Evolutionary conservation across 106 monocot genomes (phyloP).

Genomic region (Allium sativum): DNA sequence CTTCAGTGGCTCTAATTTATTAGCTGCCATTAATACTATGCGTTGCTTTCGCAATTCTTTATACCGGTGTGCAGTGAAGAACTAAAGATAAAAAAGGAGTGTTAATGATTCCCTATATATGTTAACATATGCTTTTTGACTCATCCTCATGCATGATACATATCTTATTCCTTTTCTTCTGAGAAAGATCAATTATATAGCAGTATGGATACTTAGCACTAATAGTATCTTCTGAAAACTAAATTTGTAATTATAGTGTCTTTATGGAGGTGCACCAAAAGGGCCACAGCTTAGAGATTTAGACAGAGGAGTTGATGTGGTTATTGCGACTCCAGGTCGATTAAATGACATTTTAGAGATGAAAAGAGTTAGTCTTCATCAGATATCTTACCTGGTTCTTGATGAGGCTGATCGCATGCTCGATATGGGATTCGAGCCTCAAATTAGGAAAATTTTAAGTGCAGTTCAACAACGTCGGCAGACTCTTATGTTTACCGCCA

Average conservation of each 20-base stretch:
- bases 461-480: conserved; percentile 68
- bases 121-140: background rate
- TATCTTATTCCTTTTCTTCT: background rate
- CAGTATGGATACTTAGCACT: background rate
- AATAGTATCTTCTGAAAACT: background rate
- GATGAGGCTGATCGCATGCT: conserved; percentile 96
- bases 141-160: background rate
- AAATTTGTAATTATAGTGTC: conserved; percentile 40
- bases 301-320: conserved; percentile 81
- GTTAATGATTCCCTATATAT: too few species aligned
- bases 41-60: too few species aligned
- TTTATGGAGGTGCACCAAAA: conserved; percentile 95
- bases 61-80: too few species aligned
- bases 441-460: conserved; percentile 89
- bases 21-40: too few species aligned
- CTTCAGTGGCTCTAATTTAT: too few species aligned
- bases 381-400: conserved; percentile 83
- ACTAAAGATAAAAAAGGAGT: too few species aligned
- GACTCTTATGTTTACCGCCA: conserved; percentile 94
- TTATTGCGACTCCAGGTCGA: conserved; percentile 89
- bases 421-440: conserved; percentile 98
- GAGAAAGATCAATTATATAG: background rate
- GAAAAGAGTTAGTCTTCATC: conserved; percentile 66
- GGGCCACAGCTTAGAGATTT: conserved; percentile 77
- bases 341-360: conserved; percentile 92